Evolutionary conservation across 2,329 filamentous ascomycete species (phyloP).

Genomic region (Botrytis fabae): DNA sequence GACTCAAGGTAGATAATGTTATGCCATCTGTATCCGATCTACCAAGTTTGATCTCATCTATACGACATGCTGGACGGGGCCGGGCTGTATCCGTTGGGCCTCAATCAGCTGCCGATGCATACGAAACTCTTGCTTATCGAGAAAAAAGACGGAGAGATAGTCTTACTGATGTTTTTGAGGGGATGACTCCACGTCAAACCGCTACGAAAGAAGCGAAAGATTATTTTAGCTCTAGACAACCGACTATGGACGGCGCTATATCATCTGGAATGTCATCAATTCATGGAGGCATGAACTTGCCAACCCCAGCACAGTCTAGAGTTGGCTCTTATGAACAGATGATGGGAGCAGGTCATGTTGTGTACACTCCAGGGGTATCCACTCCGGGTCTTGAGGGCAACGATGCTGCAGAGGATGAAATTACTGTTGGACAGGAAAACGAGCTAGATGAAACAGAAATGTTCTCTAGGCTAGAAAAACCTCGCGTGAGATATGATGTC

Average conservation of each 20-base stretch:
- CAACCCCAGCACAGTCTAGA: constrained; percentile 48
- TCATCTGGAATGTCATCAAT: constrained; percentile 46
- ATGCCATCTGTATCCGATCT: constrained; percentile 88
- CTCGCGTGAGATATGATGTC: constrained; percentile 93
- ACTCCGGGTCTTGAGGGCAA: constrained; percentile 41
- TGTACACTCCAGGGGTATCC: constrained; percentile 39
- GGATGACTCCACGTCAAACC: constrained; percentile 27
- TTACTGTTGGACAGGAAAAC: constrained; percentile 50
- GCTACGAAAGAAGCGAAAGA: constrained; percentile 24
- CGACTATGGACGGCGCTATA: constrained; percentile 32
- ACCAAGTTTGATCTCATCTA: constrained; percentile 75
- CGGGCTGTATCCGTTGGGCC: constrained; percentile 88
- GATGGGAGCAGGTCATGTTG: constrained; percentile 66
- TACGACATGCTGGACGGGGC: constrained; percentile 74
- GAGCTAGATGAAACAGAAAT: constrained; percentile 69
- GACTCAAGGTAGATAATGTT: constrained; percentile 79
- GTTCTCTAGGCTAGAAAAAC: constrained; percentile 80
- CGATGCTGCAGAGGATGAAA: constrained; percentile 41
- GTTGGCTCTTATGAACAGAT: constrained; percentile 68
- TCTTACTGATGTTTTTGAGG: constrained; percentile 36
- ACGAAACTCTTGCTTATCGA: constrained; percentile 90
- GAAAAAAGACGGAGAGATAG: constrained; percentile 68
- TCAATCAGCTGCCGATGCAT: constrained; percentile 93
- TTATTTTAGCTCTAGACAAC: constrained; percentile 22
- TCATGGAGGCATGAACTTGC: constrained; percentile 45